phyloP scores from a whole-genome alignment of 352 stramenopile species.

The Phytophthora aleatoria region DNA sequence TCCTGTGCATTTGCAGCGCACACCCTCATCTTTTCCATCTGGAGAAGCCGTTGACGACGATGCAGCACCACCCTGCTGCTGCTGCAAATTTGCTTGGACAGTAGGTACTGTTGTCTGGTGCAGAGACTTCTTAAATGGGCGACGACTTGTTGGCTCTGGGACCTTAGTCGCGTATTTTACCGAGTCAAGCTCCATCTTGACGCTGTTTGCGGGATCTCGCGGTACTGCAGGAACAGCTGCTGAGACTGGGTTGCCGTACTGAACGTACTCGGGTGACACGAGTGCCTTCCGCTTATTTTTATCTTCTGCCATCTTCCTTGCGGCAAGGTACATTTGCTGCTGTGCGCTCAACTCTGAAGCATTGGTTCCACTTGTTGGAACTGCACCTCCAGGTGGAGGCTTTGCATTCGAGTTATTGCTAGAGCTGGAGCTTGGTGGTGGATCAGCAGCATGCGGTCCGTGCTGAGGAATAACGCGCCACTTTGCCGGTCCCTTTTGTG shows the following conservation, averaged over 20 bases:
- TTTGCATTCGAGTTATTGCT: constrained; percentile 19
- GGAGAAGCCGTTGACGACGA: constrained; percentile 3
- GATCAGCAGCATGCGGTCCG: constrained; percentile 65
- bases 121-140: constrained; percentile 70
- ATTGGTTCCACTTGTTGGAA: not conserved
- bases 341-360: constrained; percentile 36
- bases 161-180: constrained; percentile 60
- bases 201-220: constrained; percentile 6
- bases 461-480: constrained; percentile 86
- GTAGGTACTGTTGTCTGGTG: constrained; percentile 40
- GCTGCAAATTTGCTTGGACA: constrained; percentile 13
- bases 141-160: constrained; percentile 57
- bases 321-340: constrained; percentile 48
- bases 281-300: constrained; percentile 86
- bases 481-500: constrained; percentile 60
- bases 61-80: constrained; percentile 9
- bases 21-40: constrained; percentile 41
- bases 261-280: constrained; percentile 83
- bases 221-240: constrained; percentile 7
- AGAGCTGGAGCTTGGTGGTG: constrained; percentile 10
- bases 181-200: constrained; percentile 33
- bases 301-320: constrained; percentile 57
- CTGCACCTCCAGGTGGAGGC: constrained; percentile 27
- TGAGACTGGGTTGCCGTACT: constrained; percentile 52
- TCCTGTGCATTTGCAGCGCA: constrained; percentile 81